Evolutionary conservation across 169 alveolate species (phyloP), one percentile per base, ranked within the genome.

Genomic region (Eimeria necatrix): DNA sequence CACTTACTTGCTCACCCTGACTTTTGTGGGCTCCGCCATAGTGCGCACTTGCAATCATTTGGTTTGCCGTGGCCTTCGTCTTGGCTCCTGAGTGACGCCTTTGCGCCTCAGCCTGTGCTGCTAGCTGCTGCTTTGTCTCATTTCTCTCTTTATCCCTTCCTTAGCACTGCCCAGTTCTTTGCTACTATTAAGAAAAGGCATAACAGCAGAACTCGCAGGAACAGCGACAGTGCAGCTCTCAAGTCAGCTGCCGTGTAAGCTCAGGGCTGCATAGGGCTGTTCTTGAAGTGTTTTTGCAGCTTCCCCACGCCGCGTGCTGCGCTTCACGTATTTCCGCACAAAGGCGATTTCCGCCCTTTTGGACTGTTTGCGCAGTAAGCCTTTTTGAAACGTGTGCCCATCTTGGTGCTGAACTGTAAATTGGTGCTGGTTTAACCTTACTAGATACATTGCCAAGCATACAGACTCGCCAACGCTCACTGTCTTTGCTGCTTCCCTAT

Each of bases 241-340:
- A 1, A 18, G 51, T 48, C 81, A 20, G 78, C 78, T 22, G 48
- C 78, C n/a, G 2, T 16, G 26, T 48, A 4, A 68, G 78, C 48
- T 32, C 64, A 16, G 0, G 18, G 64, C 64, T 12, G 64, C 64
- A 56, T 9, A 16, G 10, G 10, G 64, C 64, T 56, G 64, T 49
- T n/a, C n/a, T 18, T 7, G 20, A n/a, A 20, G 61, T 76, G 64
- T 46, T 4, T 16, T 0, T 81, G 86, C 93, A 93, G 93, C 87
- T 6, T 70, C 95, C 46, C 95, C 93, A 22, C 86, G 74, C 60
- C 92, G 78, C 20, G 93, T 93, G 73, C 49, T 93, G 73, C 74
- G 86, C 26, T 81, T 93, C 76, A 81, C 93, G 26, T 80, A 81
- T 70, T 80, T 93, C 93, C 88, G 71, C 61, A 81, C 92, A 10